Evolutionary conservation across 129 eudicot species (phyloP), one percentile per base, ranked within the genome.

Genomic region (Flaveria trinervia): DNA sequence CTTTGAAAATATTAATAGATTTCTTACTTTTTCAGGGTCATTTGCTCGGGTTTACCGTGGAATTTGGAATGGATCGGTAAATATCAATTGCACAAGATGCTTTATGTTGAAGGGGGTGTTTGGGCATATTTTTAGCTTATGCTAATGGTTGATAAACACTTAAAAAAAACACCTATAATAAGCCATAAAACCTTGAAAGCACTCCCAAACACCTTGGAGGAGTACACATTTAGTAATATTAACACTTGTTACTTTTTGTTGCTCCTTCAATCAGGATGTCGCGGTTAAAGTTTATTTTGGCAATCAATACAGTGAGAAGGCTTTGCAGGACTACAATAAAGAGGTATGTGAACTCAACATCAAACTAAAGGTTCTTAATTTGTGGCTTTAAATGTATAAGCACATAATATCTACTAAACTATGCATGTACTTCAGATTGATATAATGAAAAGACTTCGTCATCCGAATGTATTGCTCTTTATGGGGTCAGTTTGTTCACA

Each of bases 31-130:
- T 85, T 48, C 88, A 93, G 98, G 98, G 69, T 86, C 97, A 69
- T 90, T 66, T 79, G 97, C 96, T 50, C 83, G 87, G 75, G 98
- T 93, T 65, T 90, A 93, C 74, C 97, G 85, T 76, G 98, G 97
- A 78, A 61, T 93, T 72, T 93, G 98, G 98, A 90, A 88, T 80
- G 89, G 92, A 85, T 90, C 97, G 66, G 97, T 93, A 87, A 46
- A 78, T 81, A 9, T 46, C 66, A 44, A 30, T 64, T 17, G 7
- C 11, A 48, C 64, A 59, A 49, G n/a, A n/a, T n/a, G n/a, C n/a
- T n/a, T n/a, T n/a, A 45, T 43, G 28, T 60, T 16, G 14, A 16
- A 28, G 68, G 11, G 22, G 12, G 18, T 28, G 44, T 28, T 62
- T 62, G 68, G 67, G 11, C 68, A 28, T 62, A 28, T 30, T 26